A percentile compares a stretch with the other conserved stretches of the same genome.
phyloP scores from a whole-genome alignment of 805 yeast genomes.

The Wickerhamiella azymoides region DNA sequence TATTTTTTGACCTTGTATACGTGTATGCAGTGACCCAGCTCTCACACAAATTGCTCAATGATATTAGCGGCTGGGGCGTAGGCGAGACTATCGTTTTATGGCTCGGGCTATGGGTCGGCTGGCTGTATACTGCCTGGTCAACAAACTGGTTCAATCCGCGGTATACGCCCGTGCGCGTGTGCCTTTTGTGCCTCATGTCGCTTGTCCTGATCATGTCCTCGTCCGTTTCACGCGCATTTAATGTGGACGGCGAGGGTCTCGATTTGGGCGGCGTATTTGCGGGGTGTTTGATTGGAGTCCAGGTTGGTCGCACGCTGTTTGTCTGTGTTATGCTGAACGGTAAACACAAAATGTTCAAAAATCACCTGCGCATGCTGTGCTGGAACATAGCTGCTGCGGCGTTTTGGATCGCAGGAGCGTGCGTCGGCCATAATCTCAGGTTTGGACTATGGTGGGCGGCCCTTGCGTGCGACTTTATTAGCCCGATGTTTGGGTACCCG shows the following conservation, averaged over 20 bases:
- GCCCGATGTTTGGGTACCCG: neutral
- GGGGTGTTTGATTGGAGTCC: neutral
- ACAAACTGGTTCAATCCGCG: conserved; percentile 1
- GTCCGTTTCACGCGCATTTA: neutral
- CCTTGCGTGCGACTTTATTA: neutral
- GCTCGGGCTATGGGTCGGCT: neutral
- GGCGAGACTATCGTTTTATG: neutral
- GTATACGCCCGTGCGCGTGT: neutral
- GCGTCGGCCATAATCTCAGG: neutral
- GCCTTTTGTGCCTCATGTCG: neutral
- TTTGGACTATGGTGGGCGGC: neutral
- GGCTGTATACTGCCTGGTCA: neutral
- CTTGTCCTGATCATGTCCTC: conserved; percentile 1
- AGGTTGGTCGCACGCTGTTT: neutral
- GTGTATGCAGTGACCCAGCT: neutral
- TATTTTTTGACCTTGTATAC: conserved; percentile 1
- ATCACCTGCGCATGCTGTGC: neutral
- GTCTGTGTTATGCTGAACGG: neutral
- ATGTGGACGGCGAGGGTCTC: neutral
- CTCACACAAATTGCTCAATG: neutral
- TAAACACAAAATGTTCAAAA: neutral
- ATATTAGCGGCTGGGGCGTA: neutral
- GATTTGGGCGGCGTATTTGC: neutral
- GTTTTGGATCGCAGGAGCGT: conserved; percentile 1
- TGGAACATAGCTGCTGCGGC: neutral